Percentiles rank a stretch among this genome's conserved stretches.
phyloP scores from a whole-genome alignment of 2,329 filamentous ascomycete genomes.

The Ophiocordyceps robertsii region DNA sequence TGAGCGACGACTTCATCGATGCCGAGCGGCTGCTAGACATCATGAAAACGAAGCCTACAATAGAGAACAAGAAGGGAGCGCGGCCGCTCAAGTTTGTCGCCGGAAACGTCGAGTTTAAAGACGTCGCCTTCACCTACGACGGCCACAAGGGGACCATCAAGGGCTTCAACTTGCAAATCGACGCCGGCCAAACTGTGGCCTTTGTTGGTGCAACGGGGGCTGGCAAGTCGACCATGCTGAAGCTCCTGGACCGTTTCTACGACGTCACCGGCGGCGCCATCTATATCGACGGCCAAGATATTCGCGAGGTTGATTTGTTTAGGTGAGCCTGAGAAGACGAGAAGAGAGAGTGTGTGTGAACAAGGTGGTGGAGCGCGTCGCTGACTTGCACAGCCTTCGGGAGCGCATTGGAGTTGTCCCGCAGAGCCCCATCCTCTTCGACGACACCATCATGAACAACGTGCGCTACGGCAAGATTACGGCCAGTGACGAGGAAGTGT shows the following conservation, averaged over 20 bases:
- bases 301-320: constrained; percentile 37
- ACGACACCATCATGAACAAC: constrained; percentile 46
- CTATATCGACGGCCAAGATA: constrained; percentile 41
- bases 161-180: constrained; percentile 34
- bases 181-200: constrained; percentile 40
- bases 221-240: constrained; percentile 44
- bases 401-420: constrained; percentile 42
- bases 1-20: constrained; percentile 43
- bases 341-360: neutral
- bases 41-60: constrained; percentile 42
- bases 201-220: constrained; percentile 48
- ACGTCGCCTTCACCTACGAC: constrained; percentile 46
- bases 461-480: constrained; percentile 41
- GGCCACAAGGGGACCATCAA: constrained; percentile 44
- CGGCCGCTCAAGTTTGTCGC: constrained; percentile 34
- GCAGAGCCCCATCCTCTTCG: constrained; percentile 41
- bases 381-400: constrained; percentile 25
- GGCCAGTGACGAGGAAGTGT: constrained; percentile 41
- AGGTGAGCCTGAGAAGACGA: constrained; percentile 17
- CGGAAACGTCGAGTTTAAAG: constrained; percentile 39
- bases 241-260: constrained; percentile 46
- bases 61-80: constrained; percentile 37
- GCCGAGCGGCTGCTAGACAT: constrained; percentile 44
- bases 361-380: neutral
- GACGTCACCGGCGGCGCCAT: constrained; percentile 40